A percentile compares a stretch with the other conserved stretches of the same genome.
Evolutionary conservation across 202 grass and related monocot species (phyloP).

Genomic region (Panicum virgatum): DNA sequence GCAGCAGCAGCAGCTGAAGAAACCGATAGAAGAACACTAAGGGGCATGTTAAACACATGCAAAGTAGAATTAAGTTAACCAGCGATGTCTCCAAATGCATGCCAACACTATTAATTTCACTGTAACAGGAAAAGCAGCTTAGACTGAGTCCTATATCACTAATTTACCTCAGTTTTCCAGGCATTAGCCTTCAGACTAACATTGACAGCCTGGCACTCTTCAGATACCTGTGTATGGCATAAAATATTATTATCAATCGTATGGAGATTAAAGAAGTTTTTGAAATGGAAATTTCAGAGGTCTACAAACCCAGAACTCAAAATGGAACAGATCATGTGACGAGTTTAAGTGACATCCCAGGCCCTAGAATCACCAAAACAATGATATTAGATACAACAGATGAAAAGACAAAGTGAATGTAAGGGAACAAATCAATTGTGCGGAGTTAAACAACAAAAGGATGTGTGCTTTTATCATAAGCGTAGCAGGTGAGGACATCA

Average conservation of each 20-base stretch:
- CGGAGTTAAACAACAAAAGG: background rate
- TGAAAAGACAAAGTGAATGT: background rate
- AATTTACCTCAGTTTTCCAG: constrained; percentile 81
- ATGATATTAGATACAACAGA: constrained; percentile 33
- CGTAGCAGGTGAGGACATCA: background rate
- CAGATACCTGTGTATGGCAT: constrained; percentile 66
- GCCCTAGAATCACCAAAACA: constrained; percentile 55
- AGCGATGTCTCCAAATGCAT: background rate
- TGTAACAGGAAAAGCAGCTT: background rate
- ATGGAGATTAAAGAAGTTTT: constrained; percentile 20
- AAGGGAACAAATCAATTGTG: background rate
- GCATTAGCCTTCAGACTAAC: constrained; percentile 79
- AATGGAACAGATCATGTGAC: constrained; percentile 91
- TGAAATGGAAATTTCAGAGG: constrained; percentile 47
- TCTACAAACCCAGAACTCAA: constrained; percentile 95
- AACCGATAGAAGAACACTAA: constrained; percentile 5
- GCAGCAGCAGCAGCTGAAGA: no score
- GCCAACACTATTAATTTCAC: background rate
- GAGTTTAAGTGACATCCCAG: constrained; percentile 77
- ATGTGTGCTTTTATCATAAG: constrained; percentile 11
- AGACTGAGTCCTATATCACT: background rate
- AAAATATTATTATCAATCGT: constrained; percentile 29
- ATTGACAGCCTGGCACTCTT: constrained; percentile 91
- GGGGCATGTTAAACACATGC: background rate
- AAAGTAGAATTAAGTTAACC: background rate